phyloP scores from a whole-genome alignment of 495 filamentous ascomycete species.

The Friedmanniomyces simplex region DNA sequence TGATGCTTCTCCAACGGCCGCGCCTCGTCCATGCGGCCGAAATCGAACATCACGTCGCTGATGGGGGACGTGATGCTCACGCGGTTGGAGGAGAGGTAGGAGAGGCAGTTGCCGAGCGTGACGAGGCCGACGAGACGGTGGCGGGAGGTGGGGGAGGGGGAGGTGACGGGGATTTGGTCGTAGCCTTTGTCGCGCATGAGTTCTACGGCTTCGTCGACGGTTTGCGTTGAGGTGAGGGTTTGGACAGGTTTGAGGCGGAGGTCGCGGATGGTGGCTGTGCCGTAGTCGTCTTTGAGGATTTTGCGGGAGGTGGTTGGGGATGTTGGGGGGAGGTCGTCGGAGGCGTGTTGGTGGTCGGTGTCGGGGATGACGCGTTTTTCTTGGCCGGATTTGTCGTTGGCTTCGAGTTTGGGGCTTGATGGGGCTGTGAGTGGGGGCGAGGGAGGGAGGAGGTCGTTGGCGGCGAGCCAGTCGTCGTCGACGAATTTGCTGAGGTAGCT shows the following conservation, averaged over 20 bases:
- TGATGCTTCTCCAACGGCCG: slow-evolving; percentile 17
- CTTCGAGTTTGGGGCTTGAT: slow-evolving; percentile 29
- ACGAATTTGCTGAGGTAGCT: slow-evolving; percentile 99
- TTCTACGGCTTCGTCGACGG: slow-evolving; percentile 80
- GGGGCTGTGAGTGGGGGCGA: slow-evolving; percentile 42
- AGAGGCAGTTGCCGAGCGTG: slow-evolving; percentile 88
- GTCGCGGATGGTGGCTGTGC: slow-evolving; percentile 61
- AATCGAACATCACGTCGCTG: slow-evolving; percentile 91
- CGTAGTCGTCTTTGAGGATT: slow-evolving; percentile 34
- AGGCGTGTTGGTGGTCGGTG: slow-evolving; percentile 5
- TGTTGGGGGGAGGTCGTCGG: neutral
- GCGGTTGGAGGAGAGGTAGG: slow-evolving; percentile 71
- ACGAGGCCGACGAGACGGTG: slow-evolving; percentile 75
- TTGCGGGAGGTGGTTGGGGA: slow-evolving; percentile 4
- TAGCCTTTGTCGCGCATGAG: slow-evolving; percentile 95
- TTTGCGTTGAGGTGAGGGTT: slow-evolving; percentile 55
- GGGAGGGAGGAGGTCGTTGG: slow-evolving; percentile 72
- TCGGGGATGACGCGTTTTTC: slow-evolving; percentile 7
- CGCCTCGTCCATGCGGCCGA: slow-evolving; percentile 66
- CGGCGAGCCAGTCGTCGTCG: slow-evolving; percentile 95
- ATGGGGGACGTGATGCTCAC: slow-evolving; percentile 62
- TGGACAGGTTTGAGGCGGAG: slow-evolving; percentile 87
- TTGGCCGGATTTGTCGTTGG: slow-evolving; percentile 2
- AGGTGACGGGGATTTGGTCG: slow-evolving; percentile 87
- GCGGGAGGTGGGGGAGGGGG: slow-evolving; percentile 49